Percentiles rank a stretch among this genome's conserved stretches.
Conservation (phyloP, 371 early-diverging fungal genomes). For the Mortierella sp. region DNA sequence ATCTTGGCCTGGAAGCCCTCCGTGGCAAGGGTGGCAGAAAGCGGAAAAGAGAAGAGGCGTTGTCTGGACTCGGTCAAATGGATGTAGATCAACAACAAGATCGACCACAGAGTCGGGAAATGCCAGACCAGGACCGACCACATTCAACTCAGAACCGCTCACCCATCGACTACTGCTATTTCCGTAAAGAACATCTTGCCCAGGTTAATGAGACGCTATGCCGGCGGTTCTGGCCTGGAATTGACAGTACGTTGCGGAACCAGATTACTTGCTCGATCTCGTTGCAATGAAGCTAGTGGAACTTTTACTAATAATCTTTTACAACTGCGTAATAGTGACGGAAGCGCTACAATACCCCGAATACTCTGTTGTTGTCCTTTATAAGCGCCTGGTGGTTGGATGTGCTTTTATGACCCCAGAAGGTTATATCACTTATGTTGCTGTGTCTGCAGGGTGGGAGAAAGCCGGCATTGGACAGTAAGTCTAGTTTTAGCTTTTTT, state of each 20-base stretch:
- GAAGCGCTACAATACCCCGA: slow-evolving; percentile 91
- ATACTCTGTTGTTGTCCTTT: slow-evolving; percentile 88
- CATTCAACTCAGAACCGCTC: slow-evolving; percentile 20
- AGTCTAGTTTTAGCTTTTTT: slow-evolving; percentile 27
- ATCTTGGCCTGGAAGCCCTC: slow-evolving; percentile 12
- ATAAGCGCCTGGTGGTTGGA: slow-evolving; percentile 84
- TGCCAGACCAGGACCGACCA: slow-evolving; percentile 2
- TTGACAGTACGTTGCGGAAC: slow-evolving; percentile 72
- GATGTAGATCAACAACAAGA: slow-evolving; percentile 6
- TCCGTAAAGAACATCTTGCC: slow-evolving; percentile 77
- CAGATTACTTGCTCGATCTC: neutral
- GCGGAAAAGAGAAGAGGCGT: slow-evolving; percentile 35
- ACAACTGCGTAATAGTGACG: slow-evolving; percentile 64
- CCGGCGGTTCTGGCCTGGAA: slow-evolving; percentile 93
- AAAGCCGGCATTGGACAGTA: slow-evolving; percentile 86
- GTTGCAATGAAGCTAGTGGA: too few relatives aligned
- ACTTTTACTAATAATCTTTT: neutral
- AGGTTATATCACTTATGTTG: slow-evolving; percentile 92
- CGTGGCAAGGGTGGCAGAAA: slow-evolving; percentile 25
- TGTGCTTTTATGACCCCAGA: slow-evolving; percentile 96
- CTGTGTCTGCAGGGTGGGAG: slow-evolving; percentile 90
- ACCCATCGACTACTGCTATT: slow-evolving; percentile 87
- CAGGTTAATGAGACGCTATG: slow-evolving; percentile 85
- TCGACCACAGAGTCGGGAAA: neutral
- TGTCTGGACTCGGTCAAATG: neutral